Conservation (phyloP, 805 yeast species). For the Ogataea philodendri region DNA sequence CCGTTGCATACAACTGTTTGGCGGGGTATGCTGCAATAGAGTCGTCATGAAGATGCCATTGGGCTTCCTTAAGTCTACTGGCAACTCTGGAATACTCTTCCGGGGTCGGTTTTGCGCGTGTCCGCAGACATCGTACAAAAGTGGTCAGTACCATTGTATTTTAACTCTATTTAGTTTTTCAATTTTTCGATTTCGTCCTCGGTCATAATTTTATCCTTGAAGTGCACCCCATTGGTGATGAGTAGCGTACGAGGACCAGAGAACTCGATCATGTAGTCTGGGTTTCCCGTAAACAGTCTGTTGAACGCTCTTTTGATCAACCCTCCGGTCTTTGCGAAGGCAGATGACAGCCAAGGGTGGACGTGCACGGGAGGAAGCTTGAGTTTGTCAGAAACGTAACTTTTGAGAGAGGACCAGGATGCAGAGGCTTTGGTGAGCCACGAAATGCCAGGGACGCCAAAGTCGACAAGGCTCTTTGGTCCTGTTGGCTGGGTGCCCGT, state of each 20-base stretch:
- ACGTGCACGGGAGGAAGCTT: conserved; percentile 1
- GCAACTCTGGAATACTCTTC: conserved; percentile 16
- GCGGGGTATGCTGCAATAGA: conserved; percentile 28
- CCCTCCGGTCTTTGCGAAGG: neutral
- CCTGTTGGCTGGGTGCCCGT: conserved; percentile 10
- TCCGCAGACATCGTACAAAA: conserved; percentile 3
- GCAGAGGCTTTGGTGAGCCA: conserved; percentile 4
- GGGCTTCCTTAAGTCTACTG: conserved; percentile 12
- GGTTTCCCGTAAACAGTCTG: conserved; percentile 20
- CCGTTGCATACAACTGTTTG: conserved; percentile 28
- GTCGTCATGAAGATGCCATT: conserved; percentile 31
- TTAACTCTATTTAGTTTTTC: conserved; percentile 6
- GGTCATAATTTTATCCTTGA: conserved; percentile 25
- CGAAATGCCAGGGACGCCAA: conserved; percentile 27
- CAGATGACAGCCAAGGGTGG: conserved; percentile 3
- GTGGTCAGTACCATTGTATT: too few species aligned
- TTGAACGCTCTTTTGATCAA: conserved; percentile 7
- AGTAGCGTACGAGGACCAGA: conserved; percentile 35
- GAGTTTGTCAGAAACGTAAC: neutral
- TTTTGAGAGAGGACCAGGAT: neutral
- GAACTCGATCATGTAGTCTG: conserved; percentile 28
- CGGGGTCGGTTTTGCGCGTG: conserved; percentile 6
- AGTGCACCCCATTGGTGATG: conserved; percentile 28
- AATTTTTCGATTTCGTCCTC: conserved; percentile 25
- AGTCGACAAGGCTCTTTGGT: conserved; percentile 23